phyloP scores from a whole-genome alignment of 495 filamentous ascomycete species.

The Aspergillus indologenus region DNA sequence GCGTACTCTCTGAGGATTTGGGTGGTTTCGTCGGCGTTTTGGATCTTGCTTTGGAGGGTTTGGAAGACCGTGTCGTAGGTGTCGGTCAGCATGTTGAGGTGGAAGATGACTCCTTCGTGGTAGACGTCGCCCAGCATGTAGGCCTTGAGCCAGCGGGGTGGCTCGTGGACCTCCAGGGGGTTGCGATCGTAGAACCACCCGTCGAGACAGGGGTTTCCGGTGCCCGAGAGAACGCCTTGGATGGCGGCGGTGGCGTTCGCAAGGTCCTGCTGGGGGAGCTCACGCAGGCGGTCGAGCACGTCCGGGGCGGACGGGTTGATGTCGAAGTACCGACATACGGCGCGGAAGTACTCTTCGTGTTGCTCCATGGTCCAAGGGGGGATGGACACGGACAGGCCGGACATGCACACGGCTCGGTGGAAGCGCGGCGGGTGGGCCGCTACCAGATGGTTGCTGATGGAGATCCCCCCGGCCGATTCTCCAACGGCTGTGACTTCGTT shows the following conservation, averaged over 20 bases:
- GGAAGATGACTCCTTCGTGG: slow-evolving; percentile 35
- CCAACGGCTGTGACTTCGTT: slow-evolving; percentile 61
- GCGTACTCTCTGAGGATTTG: slow-evolving; percentile 24
- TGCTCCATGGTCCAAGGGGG: slow-evolving; percentile 26
- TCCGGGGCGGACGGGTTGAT: slow-evolving; percentile 17
- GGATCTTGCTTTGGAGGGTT: slow-evolving; percentile 15
- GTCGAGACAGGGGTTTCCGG: slow-evolving; percentile 31
- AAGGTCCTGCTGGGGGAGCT: slow-evolving; percentile 27
- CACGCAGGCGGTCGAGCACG: slow-evolving; percentile 21
- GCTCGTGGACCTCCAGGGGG: slow-evolving; percentile 19
- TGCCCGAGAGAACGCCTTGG: slow-evolving; percentile 25
- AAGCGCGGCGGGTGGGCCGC: slow-evolving; percentile 21
- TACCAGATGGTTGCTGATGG: slow-evolving; percentile 57
- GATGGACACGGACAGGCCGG: slow-evolving; percentile 23
- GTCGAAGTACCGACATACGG: slow-evolving; percentile 21
- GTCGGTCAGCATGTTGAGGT: slow-evolving; percentile 26
- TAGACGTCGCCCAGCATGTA: slow-evolving; percentile 33
- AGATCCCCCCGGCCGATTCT: slow-evolving; percentile 62
- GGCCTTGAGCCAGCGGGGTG: slow-evolving; percentile 26
- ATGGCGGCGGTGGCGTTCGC: slow-evolving; percentile 28
- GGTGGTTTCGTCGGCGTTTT: slow-evolving; percentile 15
- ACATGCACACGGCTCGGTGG: slow-evolving; percentile 30
- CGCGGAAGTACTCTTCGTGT: slow-evolving; percentile 24
- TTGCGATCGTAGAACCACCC: slow-evolving; percentile 28
- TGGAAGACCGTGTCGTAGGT: slow-evolving; percentile 19